Evolutionary conservation across 352 stramenopile genomes (phyloP).

Genomic region (Halophytophthora polymorphica): DNA sequence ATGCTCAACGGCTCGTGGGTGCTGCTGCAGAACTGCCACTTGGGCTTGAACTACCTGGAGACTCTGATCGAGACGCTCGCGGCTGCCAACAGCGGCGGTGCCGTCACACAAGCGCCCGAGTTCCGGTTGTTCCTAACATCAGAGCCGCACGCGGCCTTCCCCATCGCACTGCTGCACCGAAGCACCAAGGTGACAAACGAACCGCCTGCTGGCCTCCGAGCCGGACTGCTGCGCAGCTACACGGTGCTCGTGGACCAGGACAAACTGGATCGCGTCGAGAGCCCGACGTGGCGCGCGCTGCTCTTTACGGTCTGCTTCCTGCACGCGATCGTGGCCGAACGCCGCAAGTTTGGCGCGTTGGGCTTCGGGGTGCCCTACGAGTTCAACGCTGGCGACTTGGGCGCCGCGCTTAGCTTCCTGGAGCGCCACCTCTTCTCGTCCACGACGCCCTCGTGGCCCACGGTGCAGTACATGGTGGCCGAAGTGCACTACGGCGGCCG

Average conservation of each 20-base stretch:
- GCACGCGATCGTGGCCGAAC: constrained; percentile 72
- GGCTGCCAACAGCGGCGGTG: constrained; percentile 12
- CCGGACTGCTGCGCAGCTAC: constrained; percentile 65
- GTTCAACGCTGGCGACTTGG: constrained; percentile 74
- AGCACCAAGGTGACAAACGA: constrained; percentile 81
- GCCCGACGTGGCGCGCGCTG: constrained; percentile 49
- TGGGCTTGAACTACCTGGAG: constrained; percentile 69
- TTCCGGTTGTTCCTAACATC: constrained; percentile 79
- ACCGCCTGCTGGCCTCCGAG: constrained; percentile 62
- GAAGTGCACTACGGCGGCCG: constrained; percentile 81
- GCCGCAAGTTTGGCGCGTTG: constrained; percentile 71
- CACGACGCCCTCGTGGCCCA: constrained; percentile 51
- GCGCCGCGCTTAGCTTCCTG: constrained; percentile 60
- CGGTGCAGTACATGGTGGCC: constrained; percentile 80
- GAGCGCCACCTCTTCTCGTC: constrained; percentile 71
- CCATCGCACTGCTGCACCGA: constrained; percentile 60
- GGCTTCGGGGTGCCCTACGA: constrained; percentile 78
- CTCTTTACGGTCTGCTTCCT: constrained; percentile 78
- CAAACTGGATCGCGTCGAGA: constrained; percentile 75
- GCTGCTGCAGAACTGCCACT: constrained; percentile 77
- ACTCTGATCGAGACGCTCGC: constrained; percentile 48
- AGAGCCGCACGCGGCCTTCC: constrained; percentile 60
- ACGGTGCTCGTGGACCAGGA: constrained; percentile 78
- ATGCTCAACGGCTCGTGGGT: constrained; percentile 81
- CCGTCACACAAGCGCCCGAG: constrained; percentile 24